A percentile compares a stretch with the other conserved stretches of the same genome.
Evolutionary conservation across 192 early-diverging fungal species (phyloP).

Genomic region (Oehlia diaphana): DNA sequence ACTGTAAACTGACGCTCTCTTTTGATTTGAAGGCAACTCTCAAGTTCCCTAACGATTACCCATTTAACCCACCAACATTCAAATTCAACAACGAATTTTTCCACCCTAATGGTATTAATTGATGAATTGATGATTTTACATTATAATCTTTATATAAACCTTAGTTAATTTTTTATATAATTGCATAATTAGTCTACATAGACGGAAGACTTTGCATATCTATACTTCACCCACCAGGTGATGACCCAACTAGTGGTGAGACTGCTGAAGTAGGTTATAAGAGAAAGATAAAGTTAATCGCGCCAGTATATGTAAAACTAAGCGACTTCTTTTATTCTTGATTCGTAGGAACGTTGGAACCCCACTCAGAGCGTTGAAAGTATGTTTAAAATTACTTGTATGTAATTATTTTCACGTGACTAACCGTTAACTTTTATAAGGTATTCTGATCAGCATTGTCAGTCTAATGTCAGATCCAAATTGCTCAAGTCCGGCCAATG

Average conservation of each 20-base stretch:
- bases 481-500: slow-evolving; percentile 56
- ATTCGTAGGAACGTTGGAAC: slow-evolving; percentile 72
- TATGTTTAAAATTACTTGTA: slow-evolving; percentile 1
- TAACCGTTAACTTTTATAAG: slow-evolving; percentile 24
- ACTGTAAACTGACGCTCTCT: not conserved
- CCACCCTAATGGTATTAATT: slow-evolving; percentile 75
- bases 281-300: not conserved
- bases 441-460: slow-evolving; percentile 51
- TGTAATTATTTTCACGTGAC: not conserved
- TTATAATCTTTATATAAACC: not conserved
- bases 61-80: slow-evolving; percentile 88
- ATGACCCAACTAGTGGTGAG: slow-evolving; percentile 86
- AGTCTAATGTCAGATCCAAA: slow-evolving; percentile 50
- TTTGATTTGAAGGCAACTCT: slow-evolving; percentile 60
- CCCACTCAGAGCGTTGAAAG: slow-evolving; percentile 61
- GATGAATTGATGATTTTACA: not conserved
- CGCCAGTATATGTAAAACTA: not conserved
- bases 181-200: slow-evolving; percentile 62
- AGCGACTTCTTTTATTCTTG: not conserved
- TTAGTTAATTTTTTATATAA: not conserved
- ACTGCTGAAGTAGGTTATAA: slow-evolving; percentile 52
- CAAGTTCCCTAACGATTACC: slow-evolving; percentile 88
- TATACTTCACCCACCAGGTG: slow-evolving; percentile 92
- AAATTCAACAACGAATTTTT: slow-evolving; percentile 88
- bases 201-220: slow-evolving; percentile 95